A percentile compares a stretch with the other conserved stretches of the same genome.
Evolutionary conservation across 805 yeast species (phyloP).

Genomic region (Wickerhamomyces subpelliculosus): DNA sequence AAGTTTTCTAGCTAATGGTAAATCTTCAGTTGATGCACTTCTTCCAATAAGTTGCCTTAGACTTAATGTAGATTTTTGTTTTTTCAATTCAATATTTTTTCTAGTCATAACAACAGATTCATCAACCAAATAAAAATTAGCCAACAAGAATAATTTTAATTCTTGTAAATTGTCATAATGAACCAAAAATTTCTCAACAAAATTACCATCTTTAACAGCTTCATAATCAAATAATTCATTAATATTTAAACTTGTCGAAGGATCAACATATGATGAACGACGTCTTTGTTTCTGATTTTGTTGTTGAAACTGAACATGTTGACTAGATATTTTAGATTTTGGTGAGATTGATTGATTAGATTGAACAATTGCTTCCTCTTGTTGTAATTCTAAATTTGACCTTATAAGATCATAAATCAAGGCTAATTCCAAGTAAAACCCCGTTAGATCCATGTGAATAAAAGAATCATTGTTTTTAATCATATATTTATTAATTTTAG

Average conservation of each 20-base stretch:
- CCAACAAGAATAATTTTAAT: slow-evolving; percentile 38
- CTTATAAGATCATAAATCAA: slow-evolving; percentile 44
- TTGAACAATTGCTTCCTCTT: no score
- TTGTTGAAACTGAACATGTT: no score
- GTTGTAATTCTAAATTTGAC: slow-evolving; percentile 1
- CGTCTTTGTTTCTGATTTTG: slow-evolving; percentile 1
- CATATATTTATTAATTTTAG: slow-evolving; percentile 25
- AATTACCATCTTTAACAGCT: slow-evolving; percentile 27
- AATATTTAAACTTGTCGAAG: slow-evolving; percentile 10
- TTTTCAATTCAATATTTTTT: slow-evolving; percentile 11
- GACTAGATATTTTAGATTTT: not conserved
- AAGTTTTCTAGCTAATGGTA: no score
- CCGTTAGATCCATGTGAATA: slow-evolving; percentile 50
- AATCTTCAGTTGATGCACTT: slow-evolving; percentile 1
- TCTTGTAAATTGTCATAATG: slow-evolving; percentile 55
- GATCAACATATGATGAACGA: slow-evolving; percentile 11
- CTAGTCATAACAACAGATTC: slow-evolving; percentile 13
- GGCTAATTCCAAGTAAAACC: slow-evolving; percentile 55
- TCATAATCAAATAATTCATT: slow-evolving; percentile 30
- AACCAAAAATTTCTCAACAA: slow-evolving; percentile 42
- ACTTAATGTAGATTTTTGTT: slow-evolving; percentile 15
- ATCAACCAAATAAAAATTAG: slow-evolving; percentile 28
- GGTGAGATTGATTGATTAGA: not conserved
- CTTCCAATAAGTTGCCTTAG: slow-evolving; percentile 15
- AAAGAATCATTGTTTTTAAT: slow-evolving; percentile 47